Evolutionary conservation across 805 yeast genomes (phyloP), one percentile per base, ranked within the genome.

Genomic region (Wickerhamomyces rabaulensis): DNA sequence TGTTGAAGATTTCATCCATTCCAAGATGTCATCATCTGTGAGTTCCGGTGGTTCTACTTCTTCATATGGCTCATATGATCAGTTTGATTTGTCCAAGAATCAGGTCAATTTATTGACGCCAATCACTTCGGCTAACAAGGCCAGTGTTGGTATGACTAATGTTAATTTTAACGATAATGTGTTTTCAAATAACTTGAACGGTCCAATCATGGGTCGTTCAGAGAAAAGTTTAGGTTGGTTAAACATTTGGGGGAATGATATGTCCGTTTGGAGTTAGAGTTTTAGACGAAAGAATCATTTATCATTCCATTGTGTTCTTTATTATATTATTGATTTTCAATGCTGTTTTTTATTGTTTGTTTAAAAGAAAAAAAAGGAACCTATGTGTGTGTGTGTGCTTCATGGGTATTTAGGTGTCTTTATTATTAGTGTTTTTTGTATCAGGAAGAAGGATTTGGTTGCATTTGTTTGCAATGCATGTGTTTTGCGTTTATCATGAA

Each of bases 261-360:
- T 58, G 64, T 58, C 62, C 13, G 64, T 60, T 48, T 60, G 64
- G 64, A 56, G 56, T 38, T 60, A 40, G 52, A 21, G n/a, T n/a
- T 6, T 7, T 25, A 23, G 39, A 22, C 15, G 15, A 39, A 38
- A 13, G 16, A 15, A 15, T 42, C 12, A 15, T 9, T 10, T 25
- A 25, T 33, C 36, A 33, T 33, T 33, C 20, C 16, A 33, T 10
- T 16, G 36, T 33, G 36, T 33, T 33, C 13, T 33, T 33, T 33
- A n/a, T 13, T 31, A 31, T 27, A 27, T 27, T 27, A 27, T 27
- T 27, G 31, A 13, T 27, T 27, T 27, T 27, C n/a, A 12, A 13
- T 27, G n/a, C 15, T 12, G 31, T 27, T 27, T 27, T 27, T 27
- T 27, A 3, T 8, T 13, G n/a, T 27, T 27, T 27, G n/a, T 27